These are phyloP conservation scores for Fusarium brachygibbosum DNA, from an alignment of 2,329 filamentous ascomycete genomes.

Conservation along the genomic window DNA sequence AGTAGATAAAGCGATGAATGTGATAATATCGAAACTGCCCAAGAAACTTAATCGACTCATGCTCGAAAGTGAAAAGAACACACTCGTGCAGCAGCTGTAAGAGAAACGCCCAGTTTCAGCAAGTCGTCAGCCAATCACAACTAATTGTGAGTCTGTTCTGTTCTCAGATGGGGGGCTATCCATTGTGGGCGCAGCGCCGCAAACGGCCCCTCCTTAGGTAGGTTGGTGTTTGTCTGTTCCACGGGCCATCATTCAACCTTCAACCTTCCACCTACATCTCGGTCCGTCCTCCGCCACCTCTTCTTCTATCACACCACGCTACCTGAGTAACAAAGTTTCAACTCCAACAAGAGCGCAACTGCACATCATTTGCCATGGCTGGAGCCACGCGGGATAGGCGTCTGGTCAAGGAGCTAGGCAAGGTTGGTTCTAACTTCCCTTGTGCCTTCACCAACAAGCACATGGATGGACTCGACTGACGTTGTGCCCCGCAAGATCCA, in stretches of 20 bases:
- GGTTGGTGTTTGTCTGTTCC: slow-evolving; percentile 31
- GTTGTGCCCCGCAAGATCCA: slow-evolving; percentile 63
- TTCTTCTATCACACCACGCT: neutral
- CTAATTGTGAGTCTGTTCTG: slow-evolving; percentile 1
- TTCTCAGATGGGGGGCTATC: slow-evolving; percentile 21
- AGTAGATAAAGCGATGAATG: neutral
- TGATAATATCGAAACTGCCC: neutral
- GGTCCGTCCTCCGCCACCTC: slow-evolving; percentile 24
- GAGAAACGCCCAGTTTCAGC: neutral
- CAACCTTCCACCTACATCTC: slow-evolving; percentile 31
- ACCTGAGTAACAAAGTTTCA: slow-evolving; percentile 3
- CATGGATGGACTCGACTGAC: slow-evolving; percentile 34
- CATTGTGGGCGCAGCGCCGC: slow-evolving; percentile 38
- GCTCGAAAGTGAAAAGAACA: neutral
- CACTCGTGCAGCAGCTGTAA: neutral
- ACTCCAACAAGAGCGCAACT: slow-evolving; percentile 4
- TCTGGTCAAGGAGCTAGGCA: slow-evolving; percentile 70
- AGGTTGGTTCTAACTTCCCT: slow-evolving; percentile 57
- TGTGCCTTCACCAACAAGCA: slow-evolving; percentile 1
- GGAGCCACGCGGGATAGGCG: slow-evolving; percentile 68
- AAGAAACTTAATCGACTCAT: neutral
- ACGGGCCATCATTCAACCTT: slow-evolving; percentile 15
- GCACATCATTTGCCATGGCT: slow-evolving; percentile 51
- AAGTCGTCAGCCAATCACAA: slow-evolving; percentile 25
- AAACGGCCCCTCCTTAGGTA: slow-evolving; percentile 35